Evolutionary conservation across 78 protist genomes (phyloP), one percentile per base, ranked within the genome.

Genomic region (Dictyostelium intermedium): DNA sequence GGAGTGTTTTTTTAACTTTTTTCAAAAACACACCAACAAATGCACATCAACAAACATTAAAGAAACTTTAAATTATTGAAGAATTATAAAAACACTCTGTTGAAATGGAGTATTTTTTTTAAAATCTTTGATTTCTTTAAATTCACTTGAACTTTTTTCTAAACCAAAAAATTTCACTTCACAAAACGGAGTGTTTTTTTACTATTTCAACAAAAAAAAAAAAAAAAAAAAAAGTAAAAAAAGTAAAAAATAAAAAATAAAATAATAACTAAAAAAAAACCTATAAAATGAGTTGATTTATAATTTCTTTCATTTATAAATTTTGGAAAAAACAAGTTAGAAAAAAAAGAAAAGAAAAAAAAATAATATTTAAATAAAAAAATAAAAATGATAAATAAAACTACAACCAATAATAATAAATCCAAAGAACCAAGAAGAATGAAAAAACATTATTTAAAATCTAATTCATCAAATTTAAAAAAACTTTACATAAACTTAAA

Each of bases 361-460:
- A 20, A 18, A 18, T 53, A 53, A 53, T n/a, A n/a, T n/a, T n/a
- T n/a, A n/a, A n/a, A n/a, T n/a, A n/a, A 56, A 56, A 50, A 10
- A 50, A 47, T 11, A 56, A 56, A 56, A 56, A 56, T 56, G 66
- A 23, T 56, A 56, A 56, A 56, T 6, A 56, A 56, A 56, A 56
- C 66, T 56, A 5, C 61, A 50, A 50, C 61, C 13, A 53, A 53
- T 53, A 50, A 50, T 50, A 56, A 56, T 20, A 56, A 16, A 45
- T 10, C 53, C 0, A 56, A 56, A 56, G 66, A 56, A 56, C 79
- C 79, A 72, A 72, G 35, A 72, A 72, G 25, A 72, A 72, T 72
- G 79, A 27, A 72, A 27, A 72, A 72, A 72, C 79, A 72, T 34
- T 72, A 72, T 34, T 72, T 72, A 72, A 72, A 72, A 72, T 72